Evolutionary conservation across 2,329 filamentous ascomycete species (phyloP).

Genomic region (Claviceps sp.): DNA sequence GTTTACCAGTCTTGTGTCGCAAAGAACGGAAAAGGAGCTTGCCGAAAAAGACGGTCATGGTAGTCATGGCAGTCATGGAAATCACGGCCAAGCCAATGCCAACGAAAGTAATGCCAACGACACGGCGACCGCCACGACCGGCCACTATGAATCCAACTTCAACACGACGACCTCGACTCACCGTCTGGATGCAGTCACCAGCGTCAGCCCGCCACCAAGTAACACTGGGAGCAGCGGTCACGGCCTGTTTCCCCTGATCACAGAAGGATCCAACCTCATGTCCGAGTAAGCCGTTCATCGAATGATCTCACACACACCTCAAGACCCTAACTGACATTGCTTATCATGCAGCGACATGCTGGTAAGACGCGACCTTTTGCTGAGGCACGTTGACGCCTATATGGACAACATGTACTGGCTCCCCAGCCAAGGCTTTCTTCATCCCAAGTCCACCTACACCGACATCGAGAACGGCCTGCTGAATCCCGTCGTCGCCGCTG

Average conservation of each 20-base stretch:
- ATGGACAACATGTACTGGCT: constrained; percentile 25
- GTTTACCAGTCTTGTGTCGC: constrained; percentile 20
- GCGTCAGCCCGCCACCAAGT: constrained; percentile 10
- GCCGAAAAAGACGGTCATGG: neutral
- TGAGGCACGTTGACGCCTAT: constrained; percentile 25
- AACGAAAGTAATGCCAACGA: no score
- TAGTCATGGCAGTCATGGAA: no score
- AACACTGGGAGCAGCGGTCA: constrained; percentile 3
- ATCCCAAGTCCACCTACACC: constrained; percentile 20
- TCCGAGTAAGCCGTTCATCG: constrained; percentile 15
- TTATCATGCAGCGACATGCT: constrained; percentile 17
- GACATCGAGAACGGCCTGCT: constrained; percentile 24
- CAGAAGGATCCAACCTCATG: constrained; percentile 13
- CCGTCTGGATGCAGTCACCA: constrained; percentile 8
- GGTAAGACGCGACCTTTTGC: constrained; percentile 20
- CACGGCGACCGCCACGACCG: neutral
- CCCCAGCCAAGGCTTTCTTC: constrained; percentile 26
- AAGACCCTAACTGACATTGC: neutral
- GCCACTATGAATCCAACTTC: neutral
- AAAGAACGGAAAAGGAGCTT: constrained; percentile 5
- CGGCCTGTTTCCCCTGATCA: constrained; percentile 10
- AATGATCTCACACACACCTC: neutral
- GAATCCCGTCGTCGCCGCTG: constrained; percentile 21
- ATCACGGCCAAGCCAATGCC: neutral
- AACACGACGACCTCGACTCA: constrained; percentile 3